These are phyloP conservation scores for Stachybotrys elegans DNA, from an alignment of 2,329 filamentous ascomycete genomes.

Conservation along the genomic window DNA sequence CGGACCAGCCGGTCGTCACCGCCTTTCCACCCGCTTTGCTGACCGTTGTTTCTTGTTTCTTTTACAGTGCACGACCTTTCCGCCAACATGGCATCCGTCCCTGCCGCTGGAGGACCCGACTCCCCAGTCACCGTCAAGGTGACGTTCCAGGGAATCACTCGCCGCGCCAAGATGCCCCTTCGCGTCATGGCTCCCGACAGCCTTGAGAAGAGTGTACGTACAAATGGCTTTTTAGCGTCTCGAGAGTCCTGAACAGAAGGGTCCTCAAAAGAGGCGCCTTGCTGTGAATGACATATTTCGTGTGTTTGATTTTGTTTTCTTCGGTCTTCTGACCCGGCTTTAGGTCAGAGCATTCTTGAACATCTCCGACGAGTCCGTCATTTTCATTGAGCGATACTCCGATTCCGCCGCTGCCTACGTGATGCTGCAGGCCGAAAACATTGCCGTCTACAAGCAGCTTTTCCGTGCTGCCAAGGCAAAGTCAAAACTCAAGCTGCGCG, in stretches of 20 bases:
- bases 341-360: constrained; percentile 31
- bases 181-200: constrained; percentile 71
- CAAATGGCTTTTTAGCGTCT: too few species aligned
- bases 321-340: constrained; percentile 12
- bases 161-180: constrained; percentile 85
- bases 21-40: too few species aligned
- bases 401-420: constrained; percentile 84
- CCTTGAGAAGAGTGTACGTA: constrained; percentile 79
- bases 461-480: constrained; percentile 97
- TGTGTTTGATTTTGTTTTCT: too few species aligned
- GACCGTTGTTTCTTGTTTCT: too few species aligned
- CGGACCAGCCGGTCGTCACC: too few species aligned
- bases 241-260: too few species aligned
- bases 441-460: constrained; percentile 90
- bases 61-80: too few species aligned
- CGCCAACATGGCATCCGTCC: constrained; percentile 22
- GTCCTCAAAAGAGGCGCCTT: too few species aligned
- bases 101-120: constrained; percentile 19
- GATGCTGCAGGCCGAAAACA: constrained; percentile 70
- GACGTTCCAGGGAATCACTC: constrained; percentile 66
- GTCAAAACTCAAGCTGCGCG: constrained; percentile 88
- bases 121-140: constrained; percentile 75
- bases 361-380: constrained; percentile 31
- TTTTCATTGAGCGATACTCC: constrained; percentile 84
- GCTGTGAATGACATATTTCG: too few species aligned